Evolutionary conservation across 306 rosid genomes (phyloP).

Genomic region (Castanospermum australe): DNA sequence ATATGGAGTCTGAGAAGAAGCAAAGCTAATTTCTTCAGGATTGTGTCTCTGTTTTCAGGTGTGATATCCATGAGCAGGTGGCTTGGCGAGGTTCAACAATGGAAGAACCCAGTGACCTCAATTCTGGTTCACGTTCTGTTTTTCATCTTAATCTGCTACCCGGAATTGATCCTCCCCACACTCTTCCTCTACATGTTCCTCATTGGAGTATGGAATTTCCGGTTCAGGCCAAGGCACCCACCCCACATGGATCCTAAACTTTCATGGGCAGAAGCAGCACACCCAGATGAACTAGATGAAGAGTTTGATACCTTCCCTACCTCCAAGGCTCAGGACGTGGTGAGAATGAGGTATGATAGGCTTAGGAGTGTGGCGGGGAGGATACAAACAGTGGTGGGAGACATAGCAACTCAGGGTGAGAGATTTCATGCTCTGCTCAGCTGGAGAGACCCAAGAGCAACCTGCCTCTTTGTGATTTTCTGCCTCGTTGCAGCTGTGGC

Average conservation of each 20-base stretch:
- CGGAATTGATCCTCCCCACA: slow-evolving; percentile 55
- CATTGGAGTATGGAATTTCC: slow-evolving; percentile 58
- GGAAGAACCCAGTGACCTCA: slow-evolving; percentile 53
- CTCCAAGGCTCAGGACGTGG: slow-evolving; percentile 37
- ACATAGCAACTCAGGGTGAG: slow-evolving; percentile 65
- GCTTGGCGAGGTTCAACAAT: slow-evolving; percentile 51
- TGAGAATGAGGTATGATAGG: slow-evolving; percentile 54
- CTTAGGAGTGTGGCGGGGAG: slow-evolving; percentile 61
- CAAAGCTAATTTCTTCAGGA: slow-evolving; percentile 59
- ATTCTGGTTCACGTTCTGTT: slow-evolving; percentile 52
- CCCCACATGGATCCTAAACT: slow-evolving; percentile 59
- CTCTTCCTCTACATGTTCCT: slow-evolving; percentile 59
- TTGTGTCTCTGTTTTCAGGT: slow-evolving; percentile 48
- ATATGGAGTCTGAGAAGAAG: slow-evolving; percentile 71
- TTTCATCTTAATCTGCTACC: slow-evolving; percentile 50
- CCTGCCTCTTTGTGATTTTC: slow-evolving; percentile 42
- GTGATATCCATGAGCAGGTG: slow-evolving; percentile 43
- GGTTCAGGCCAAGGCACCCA: slow-evolving; percentile 45
- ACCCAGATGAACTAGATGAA: slow-evolving; percentile 56
- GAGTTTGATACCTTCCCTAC: slow-evolving; percentile 63
- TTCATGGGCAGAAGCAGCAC: slow-evolving; percentile 62
- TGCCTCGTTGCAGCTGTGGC: slow-evolving; percentile 47
- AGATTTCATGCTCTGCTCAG: slow-evolving; percentile 51
- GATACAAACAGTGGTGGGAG: slow-evolving; percentile 62
- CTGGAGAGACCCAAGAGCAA: slow-evolving; percentile 72